Evolutionary conservation across 73 alveolate species (phyloP), one percentile per base, ranked within the genome.

Genomic region (Uronychia setigera): DNA sequence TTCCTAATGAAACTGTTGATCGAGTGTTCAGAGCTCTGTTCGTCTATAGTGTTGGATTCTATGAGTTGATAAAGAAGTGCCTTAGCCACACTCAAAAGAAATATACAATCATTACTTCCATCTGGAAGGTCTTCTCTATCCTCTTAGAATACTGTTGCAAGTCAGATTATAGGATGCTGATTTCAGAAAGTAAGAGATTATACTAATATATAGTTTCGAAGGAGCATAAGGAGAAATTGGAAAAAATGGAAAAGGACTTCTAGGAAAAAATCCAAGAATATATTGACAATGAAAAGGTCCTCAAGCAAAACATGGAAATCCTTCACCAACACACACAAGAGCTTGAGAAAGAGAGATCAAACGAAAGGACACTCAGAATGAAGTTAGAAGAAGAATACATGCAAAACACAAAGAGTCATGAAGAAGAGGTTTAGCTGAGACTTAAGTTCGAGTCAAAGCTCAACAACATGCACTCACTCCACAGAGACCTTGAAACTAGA

Each of bases 101-200:
- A 60, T 92, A 91, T 85, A 35, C 88, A 26, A 79, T 90, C 29
- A 84, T 85, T 19, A 80, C 95, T 0, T 79, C 87, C 26, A 86
- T 92, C 0, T 92, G 97, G 95, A 92, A 92, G 78, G 97, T 92
- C 31, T 92, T 85, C 81, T 84, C 94, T 0, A 89, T 92, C 27
- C 60, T 92, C 27, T 87, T 89, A 0, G 97, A 92, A 80, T 92
- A 85, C 85, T 92, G 97, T 60, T 89, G 94, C 84, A 86, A 89
- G 59, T 58, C 91, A 0, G 97, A 90, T 81, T 92, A 89, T 84
- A 33, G 82, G 60, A 92, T 88, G 92, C 67, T 92, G 57, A 92
- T 92, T 1, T 29, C 88, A 0, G 91, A 88, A 80, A 32, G 89
- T 32, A 90, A 46, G n/a, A n/a, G n/a, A 5, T 46, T 19, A 19